Evolutionary conservation across 192 early-diverging fungal species (phyloP).

Genomic region (Piromyces finnis): DNA sequence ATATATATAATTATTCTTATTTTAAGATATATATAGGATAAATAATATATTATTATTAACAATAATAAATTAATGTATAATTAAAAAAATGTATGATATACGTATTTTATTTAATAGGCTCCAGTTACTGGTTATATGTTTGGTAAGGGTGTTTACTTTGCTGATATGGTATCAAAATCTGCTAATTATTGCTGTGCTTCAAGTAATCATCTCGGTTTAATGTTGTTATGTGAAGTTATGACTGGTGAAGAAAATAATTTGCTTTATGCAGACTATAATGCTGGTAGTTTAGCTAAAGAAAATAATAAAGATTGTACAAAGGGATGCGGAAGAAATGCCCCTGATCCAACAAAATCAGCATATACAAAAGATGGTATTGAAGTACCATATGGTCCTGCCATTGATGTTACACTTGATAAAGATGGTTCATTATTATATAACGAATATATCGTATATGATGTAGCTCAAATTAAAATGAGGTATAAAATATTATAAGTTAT

Average conservation of each 20-base stretch:
- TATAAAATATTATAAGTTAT: too few species aligned
- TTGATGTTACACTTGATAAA: background rate
- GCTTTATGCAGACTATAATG: slow-evolving; percentile 27
- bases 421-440: slow-evolving; percentile 22
- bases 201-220: slow-evolving; percentile 22
- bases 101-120: background rate
- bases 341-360: slow-evolving; percentile 13
- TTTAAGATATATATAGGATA: too few species aligned
- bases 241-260: slow-evolving; percentile 28
- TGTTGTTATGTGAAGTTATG: slow-evolving; percentile 65
- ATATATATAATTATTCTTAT: background rate
- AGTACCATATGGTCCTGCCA: background rate
- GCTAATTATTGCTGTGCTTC: slow-evolving; percentile 50
- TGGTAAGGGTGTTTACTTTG: slow-evolving; percentile 73
- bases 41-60: too few species aligned
- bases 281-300: slow-evolving; percentile 12
- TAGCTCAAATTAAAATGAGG: slow-evolving; percentile 47
- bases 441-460: slow-evolving; percentile 64
- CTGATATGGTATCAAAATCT: slow-evolving; percentile 57
- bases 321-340: slow-evolving; percentile 35
- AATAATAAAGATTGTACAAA: slow-evolving; percentile 36
- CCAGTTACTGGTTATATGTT: slow-evolving; percentile 38
- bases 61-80: too few species aligned
- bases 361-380: background rate
- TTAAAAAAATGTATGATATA: too few species aligned